Base-by-base conservation (phyloP, 2,329 filamentous ascomycete species). In the Botrytis fabae region DNA sequence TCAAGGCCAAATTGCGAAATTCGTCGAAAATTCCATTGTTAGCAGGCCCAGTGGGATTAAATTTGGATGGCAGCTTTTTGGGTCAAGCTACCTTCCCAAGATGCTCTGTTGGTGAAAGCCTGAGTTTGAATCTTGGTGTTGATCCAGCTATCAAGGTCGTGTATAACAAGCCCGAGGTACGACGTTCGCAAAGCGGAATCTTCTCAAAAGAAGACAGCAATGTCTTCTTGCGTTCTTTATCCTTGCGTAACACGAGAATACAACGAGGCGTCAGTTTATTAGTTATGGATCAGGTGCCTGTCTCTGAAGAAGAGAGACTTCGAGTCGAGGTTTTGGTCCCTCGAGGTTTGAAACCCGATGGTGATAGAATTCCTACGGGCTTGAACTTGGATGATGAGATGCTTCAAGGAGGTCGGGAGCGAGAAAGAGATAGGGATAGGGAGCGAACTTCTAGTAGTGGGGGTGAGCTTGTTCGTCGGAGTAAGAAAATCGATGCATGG, bases 11-110 rank as follows among this genome's bases (percentile, higher is more conserved):
- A 69, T 80, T 91, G 59, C 84, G 83, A 69, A 91, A 91, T 79
- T 82, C 80, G 25, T 88, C 85, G 78, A 85, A 84, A 75, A 83
- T 90, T 61, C 87, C 87, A 0, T 82, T 91, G 10, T 85, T 90
- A 32, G 82, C 83, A 68, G 89, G 89, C 7, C 84, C 84, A 1
- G 84, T 85, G 0, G 87, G 88, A 8, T 82, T 91, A 12, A 90
- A 87, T 0, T 85, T 91, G n/a, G 90, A 92, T 78, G 87, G 88
- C 4, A 85, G 84, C 14, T 91, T 91, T 80, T 82, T 91, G 71
- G 89, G 89, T 5, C 87, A 87, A 72, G 85, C 86, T 2, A 82
- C 79, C 0, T 82, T 91, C 48, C 87, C 88, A 2, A 85, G 85
- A 44, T 89, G 88, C 78, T 86, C 84, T 63, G 82, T 87, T 0